Base-by-base conservation (phyloP, 768 basidiomycete genomes). In the Leccinum sublutescens region DNA sequence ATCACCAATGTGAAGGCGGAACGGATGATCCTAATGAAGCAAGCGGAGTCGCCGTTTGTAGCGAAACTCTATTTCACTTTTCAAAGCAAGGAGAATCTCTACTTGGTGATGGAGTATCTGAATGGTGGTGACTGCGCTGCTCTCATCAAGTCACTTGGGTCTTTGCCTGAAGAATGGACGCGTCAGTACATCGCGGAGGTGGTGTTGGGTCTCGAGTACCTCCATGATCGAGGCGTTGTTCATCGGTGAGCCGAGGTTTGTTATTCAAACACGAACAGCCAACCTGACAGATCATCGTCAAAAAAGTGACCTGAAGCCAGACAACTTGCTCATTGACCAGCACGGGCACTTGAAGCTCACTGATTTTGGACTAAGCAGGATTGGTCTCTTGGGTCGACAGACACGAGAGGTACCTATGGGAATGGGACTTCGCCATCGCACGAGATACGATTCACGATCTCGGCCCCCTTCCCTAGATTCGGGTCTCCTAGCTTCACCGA, bases 1-100 rank as follows among this genome's bases (percentile, higher is more conserved):
- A 96, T 99, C 73, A 98, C 97, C 52, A 99, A 98, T 71, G 97
- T 99, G 74, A 98, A 98, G 77, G 97, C 97, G 2, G 97, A 99
- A 78, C 85, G 97, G 58, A 98, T 97, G 88, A 99, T 99, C 68
- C 82, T 99, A 65, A 99, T 99, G 97, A 95, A 95, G 72, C 96
- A 98, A 74, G 91, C 96, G 2, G 95, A 97, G 74, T 97, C 95
- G 9, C 96, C 97, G 15, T 96, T 98, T 69, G 97, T 98, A 52
- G 94, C 94, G 52, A 97, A 97, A 75, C 80, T 99, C 34, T 99
- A 90, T 78, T 99, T 95, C 76, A 98, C 97, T 17, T 99, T 99
- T 79, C 97, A 98, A 77, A 96, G 92, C 85, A 98, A 96, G 80
- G 97, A 99, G 27, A 98, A 98, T 71, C 76, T 98, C 57, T 99